phyloP scores from a whole-genome alignment of 176 grass and related monocot species.

The Secale cereale region DNA sequence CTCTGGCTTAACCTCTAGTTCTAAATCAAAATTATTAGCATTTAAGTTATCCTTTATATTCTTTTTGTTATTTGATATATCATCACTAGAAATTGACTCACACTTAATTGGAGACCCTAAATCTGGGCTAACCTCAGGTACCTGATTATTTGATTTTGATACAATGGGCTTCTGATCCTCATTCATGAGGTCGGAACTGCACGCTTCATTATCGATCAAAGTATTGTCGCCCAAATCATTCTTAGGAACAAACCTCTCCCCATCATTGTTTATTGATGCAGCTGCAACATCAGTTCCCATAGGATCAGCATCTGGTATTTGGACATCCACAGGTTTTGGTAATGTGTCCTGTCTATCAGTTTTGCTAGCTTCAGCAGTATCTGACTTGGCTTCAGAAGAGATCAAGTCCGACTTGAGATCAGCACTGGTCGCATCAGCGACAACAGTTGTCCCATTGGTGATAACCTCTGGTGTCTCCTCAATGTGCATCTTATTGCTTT shows the following conservation, averaged over 20 bases:
- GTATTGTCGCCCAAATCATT: slow-evolving; percentile 32
- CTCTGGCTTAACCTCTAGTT: slow-evolving; percentile 94
- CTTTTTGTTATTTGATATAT: slow-evolving; percentile 88
- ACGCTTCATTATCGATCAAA: slow-evolving; percentile 29
- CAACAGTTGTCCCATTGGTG: slow-evolving; percentile 29
- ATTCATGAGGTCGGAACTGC: slow-evolving; percentile 37
- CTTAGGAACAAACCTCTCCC: slow-evolving; percentile 13
- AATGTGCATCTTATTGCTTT: slow-evolving; percentile 18
- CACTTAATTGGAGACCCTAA: slow-evolving; percentile 87
- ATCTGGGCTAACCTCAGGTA: slow-evolving; percentile 87
- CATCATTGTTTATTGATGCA: slow-evolving; percentile 23
- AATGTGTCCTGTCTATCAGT: slow-evolving; percentile 28
- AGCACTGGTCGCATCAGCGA: slow-evolving; percentile 26
- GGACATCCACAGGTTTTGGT: slow-evolving; percentile 12
- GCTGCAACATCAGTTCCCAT: slow-evolving; percentile 31
- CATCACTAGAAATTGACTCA: slow-evolving; percentile 93
- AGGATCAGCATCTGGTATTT: slow-evolving; percentile 36
- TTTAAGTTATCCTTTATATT: slow-evolving; percentile 97
- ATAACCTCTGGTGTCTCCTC: slow-evolving; percentile 26
- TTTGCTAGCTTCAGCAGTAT: slow-evolving; percentile 33
- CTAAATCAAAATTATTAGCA: slow-evolving; percentile 99
- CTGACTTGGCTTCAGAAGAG: slow-evolving; percentile 26
- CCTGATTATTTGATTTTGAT: slow-evolving; percentile 72
- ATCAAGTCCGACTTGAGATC: slow-evolving; percentile 29
- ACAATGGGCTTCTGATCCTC: slow-evolving; percentile 40